Conservation (phyloP, 495 filamentous ascomycete genomes). For the Chaetomium fimeti region DNA sequence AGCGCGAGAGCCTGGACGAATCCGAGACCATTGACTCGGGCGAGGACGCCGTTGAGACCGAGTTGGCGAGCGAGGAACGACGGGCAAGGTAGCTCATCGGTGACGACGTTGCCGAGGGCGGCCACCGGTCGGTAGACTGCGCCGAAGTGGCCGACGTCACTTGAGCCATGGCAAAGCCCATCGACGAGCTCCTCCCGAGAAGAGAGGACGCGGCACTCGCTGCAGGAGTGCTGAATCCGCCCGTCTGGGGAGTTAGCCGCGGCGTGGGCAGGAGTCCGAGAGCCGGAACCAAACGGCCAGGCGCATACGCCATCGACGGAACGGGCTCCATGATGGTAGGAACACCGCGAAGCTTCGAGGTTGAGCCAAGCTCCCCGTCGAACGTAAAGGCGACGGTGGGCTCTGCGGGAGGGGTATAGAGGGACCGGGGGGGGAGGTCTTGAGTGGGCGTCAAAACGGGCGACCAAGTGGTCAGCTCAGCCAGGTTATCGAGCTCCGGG, state of each 20-base stretch:
- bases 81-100: slow-evolving; percentile 60
- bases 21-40: slow-evolving; percentile 92
- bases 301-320: slow-evolving; percentile 54
- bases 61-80: slow-evolving; percentile 73
- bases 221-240: slow-evolving; percentile 82
- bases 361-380: slow-evolving; percentile 48
- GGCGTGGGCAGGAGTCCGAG: slow-evolving; percentile 74
- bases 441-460: slow-evolving; percentile 31
- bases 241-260: slow-evolving; percentile 73
- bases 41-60: slow-evolving; percentile 74
- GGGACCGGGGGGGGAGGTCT: slow-evolving; percentile 38
- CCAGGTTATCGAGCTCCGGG: slow-evolving; percentile 69
- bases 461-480: slow-evolving; percentile 42
- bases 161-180: slow-evolving; percentile 78
- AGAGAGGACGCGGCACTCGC: slow-evolving; percentile 67
- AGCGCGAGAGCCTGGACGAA: slow-evolving; percentile 69
- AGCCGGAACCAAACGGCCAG: slow-evolving; percentile 49
- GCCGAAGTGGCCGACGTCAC: slow-evolving; percentile 62
- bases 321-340: slow-evolving; percentile 63
- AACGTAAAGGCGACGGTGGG: slow-evolving; percentile 34
- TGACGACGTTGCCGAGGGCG: slow-evolving; percentile 53
- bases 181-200: slow-evolving; percentile 57
- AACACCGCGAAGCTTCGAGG: slow-evolving; percentile 43
- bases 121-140: slow-evolving; percentile 58
- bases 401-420: slow-evolving; percentile 35